These are phyloP conservation scores for Elaeis guineensis DNA, from an alignment of 176 grass and related monocot species.

Conservation along the genomic window DNA sequence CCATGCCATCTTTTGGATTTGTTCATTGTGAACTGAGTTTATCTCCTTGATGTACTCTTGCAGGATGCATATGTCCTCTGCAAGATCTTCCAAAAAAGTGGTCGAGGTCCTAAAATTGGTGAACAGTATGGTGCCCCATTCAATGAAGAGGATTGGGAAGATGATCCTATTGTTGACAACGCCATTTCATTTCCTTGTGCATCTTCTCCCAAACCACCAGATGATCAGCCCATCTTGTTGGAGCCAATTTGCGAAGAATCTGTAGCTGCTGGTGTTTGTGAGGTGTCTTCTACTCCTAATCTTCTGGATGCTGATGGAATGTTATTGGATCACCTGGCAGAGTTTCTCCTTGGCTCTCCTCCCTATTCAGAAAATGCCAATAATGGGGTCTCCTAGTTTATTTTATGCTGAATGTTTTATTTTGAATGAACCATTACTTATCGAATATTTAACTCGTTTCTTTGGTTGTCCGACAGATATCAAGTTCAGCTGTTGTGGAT, in stretches of 20 bases:
- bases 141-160: too few species aligned
- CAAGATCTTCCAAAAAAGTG: slow-evolving; percentile 91
- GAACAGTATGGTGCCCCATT: too few species aligned
- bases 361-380: not conserved
- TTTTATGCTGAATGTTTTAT: not conserved
- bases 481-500: slow-evolving; percentile 20
- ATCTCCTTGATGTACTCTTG: not conserved
- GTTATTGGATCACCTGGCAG: slow-evolving; percentile 47
- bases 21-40: too few species aligned
- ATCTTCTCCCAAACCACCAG: slow-evolving; percentile 16
- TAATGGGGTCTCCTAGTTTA: not conserved
- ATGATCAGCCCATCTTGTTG: not conserved
- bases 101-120: slow-evolving; percentile 68
- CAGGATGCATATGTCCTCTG: slow-evolving; percentile 75
- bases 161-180: too few species aligned
- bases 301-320: slow-evolving; percentile 23
- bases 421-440: not conserved
- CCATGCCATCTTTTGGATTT: too few species aligned
- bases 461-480: slow-evolving; percentile 24
- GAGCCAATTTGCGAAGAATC: slow-evolving; percentile 22
- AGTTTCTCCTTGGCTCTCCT: slow-evolving; percentile 34
- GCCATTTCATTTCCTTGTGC: too few species aligned
- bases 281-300: slow-evolving; percentile 12
- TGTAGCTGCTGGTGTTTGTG: slow-evolving; percentile 13
- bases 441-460: slow-evolving; percentile 1